Evolutionary conservation across 148 eudicot species (phyloP), one percentile per base, ranked within the genome.

Genomic region (Fagopyrum homotropicum): DNA sequence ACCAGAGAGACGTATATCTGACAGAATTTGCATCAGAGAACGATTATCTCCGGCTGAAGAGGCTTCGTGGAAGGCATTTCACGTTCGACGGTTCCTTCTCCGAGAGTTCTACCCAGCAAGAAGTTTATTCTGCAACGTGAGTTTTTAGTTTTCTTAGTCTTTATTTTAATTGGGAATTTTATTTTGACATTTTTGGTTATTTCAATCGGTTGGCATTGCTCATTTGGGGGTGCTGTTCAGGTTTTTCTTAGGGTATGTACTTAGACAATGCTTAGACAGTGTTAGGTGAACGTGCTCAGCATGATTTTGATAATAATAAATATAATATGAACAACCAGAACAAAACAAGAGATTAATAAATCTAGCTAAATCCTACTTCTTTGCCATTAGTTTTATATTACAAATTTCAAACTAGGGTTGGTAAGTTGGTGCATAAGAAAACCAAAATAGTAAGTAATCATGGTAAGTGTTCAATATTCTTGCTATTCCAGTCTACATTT

Each of bases 101-200:
- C 46, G 98, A 93, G 51, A 72, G 87, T 2, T 77, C 93, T 75
- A 76, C 93, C 54, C 98, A 93, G 69, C 85, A 75, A 4, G 91
- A 93, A 50, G 91, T 93, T 66, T 93, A 93, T 75, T 90, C 96
- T 61, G 86, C 91, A 15, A 86, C 98, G 98, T 93, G 80, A 90
- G 96, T 90, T 68, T 29, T 60, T 29, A 6, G 9, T 11, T 2
- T 43, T 55, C 4, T 26, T 0, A 9, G 16, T 61, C n/a, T 63
- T 63, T 10, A 29, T 35, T 29, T 26, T 4, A 29, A 4, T 29
- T 29, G 29, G 7, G 40, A 10, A 6, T 29, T 16, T 29, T 10
- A 14, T 35, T 35, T 66, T 14, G 17, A 4, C 6, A 0, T 66
- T 1, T 66, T 66, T 66, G 46, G 71, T 40, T 35, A 43, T 35